Evolutionary conservation across 2,329 filamentous ascomycete species (phyloP), one percentile per base, ranked within the genome.

Genomic region (Fusarium transvaalense): DNA sequence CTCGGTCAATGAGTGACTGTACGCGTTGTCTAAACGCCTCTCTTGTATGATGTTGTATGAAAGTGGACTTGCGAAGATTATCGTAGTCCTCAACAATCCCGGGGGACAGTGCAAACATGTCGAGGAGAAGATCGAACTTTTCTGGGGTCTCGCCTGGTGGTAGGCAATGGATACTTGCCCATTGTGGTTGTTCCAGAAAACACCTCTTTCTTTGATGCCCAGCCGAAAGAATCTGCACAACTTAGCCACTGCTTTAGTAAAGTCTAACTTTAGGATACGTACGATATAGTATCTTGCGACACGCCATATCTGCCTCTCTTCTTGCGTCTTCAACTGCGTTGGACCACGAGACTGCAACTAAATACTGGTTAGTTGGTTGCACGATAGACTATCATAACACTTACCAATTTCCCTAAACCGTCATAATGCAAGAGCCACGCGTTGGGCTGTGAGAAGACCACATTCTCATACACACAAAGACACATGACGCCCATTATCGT

Each of bases 381-480:
- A 38, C 6, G 4, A n/a, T 1, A 5, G 2, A 12, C 9, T 3
- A 13, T 19, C 2, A 10, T 5, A 6, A 2, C 9, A 27, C 63
- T 3, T 39, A 63, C 64, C 4, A 66, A 10, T 58, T 42, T 67
- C 1, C 56, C 64, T 10, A 67, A 13, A 0, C 64, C 64, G 17
- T 66, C 63, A 25, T 66, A 66, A 25, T 66, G 64, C 10, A 66
- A 47, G 3, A 66, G 64, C 64, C 64, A 66, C 2, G 64, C 64
- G 9, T 34, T 63, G 3, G 64, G 63, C 5, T 66, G 64, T 7
- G 64, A 66, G 13, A 66, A 67, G 0, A 58, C 50, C 1, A 66
- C 27, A 1, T 67, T 66, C 17, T 66, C 64, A 17, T 66, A 67
- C 3, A 66, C 41, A 4, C 64, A 66, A 25, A 67, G 64, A 38